These are phyloP conservation scores for Eimeria acervulina DNA, from an alignment of 169 alveolate species.

Conservation along the genomic window DNA sequence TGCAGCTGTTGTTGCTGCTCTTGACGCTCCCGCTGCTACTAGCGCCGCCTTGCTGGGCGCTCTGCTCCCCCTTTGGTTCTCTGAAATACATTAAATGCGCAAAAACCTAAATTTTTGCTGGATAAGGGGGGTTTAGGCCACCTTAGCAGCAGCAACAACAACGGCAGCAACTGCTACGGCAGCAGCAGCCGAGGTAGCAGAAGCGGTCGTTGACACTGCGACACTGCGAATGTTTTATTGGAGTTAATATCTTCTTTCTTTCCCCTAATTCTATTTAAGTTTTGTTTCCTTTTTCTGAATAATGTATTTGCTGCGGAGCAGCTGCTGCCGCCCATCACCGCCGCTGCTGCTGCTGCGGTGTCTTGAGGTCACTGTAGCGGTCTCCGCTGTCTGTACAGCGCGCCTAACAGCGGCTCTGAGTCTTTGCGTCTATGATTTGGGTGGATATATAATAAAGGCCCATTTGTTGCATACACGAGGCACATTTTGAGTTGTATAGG, in stretches of 20 bases:
- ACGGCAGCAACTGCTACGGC: background rate
- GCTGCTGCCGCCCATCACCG: background rate
- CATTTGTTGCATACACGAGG: background rate
- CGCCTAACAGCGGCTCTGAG: background rate
- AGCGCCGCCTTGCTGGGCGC: background rate
- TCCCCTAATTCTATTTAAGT: background rate
- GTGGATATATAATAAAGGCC: background rate
- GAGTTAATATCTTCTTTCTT: background rate
- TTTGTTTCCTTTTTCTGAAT: background rate
- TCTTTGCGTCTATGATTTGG: background rate
- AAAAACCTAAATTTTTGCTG: background rate
- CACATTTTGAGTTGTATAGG: background rate
- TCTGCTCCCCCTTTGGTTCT: background rate
- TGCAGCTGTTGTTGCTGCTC: background rate
- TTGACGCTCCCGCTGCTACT: background rate
- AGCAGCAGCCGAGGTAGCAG: background rate
- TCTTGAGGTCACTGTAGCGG: conserved; percentile 48
- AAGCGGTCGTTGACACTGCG: background rate
- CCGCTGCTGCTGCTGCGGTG: background rate
- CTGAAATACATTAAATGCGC: background rate
- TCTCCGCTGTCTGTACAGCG: background rate
- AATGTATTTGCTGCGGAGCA: background rate
- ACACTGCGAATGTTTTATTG: background rate
- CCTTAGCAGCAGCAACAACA: background rate
- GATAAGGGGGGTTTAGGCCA: background rate